Evolutionary conservation across 2,329 filamentous ascomycete species (phyloP), one percentile per base, ranked within the genome.

Genomic region (Penicillium decumbens): DNA sequence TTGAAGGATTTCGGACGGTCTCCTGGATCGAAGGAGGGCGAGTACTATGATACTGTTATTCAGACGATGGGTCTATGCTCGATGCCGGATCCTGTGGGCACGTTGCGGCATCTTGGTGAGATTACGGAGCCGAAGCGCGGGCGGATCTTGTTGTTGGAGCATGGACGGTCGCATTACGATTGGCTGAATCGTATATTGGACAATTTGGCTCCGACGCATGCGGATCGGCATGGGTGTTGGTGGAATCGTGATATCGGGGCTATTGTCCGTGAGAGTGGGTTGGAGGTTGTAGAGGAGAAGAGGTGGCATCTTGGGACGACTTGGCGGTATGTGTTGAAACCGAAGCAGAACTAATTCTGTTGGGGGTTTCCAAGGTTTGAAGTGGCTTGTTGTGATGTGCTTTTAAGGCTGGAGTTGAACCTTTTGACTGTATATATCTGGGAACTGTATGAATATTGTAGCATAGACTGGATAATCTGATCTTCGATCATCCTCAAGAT

Each of bases 31-130:
- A 13, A 10, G 32, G 15, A 35, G 29, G 12, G 13, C 6, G 45
- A 33, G 1, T 65, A 68, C 38, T 77, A 70, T 54, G 75, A 77
- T 60, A 76, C 74, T 0, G 63, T 78, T 37, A 60, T 78, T 30
- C 72, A 77, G 58, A 77, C 75, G 2, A 77, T 78, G 74, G 75
- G 75, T 2, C 56, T 78, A 4, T 78, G 76, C 58, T 77, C 75
- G 41, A 74, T 72, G 57, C 63, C 70, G 12, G 67, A 72, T 49
- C 74, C 73, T 13, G 69, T 68, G 24, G 64, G 59, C 2, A 66
- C 72, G n/a, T 58, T 76, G n/a, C 62, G 58, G 8, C 72, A 74
- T 62, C 51, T 74, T 28, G 71, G 65, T 6, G 59, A 59, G 29
- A 64, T 75, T 52, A 67, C 67, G 12, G 68, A 74, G 54, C 70